Evolutionary conservation across 352 stramenopile species (phyloP).

Genomic region (Peronosclerospora sorghi): DNA sequence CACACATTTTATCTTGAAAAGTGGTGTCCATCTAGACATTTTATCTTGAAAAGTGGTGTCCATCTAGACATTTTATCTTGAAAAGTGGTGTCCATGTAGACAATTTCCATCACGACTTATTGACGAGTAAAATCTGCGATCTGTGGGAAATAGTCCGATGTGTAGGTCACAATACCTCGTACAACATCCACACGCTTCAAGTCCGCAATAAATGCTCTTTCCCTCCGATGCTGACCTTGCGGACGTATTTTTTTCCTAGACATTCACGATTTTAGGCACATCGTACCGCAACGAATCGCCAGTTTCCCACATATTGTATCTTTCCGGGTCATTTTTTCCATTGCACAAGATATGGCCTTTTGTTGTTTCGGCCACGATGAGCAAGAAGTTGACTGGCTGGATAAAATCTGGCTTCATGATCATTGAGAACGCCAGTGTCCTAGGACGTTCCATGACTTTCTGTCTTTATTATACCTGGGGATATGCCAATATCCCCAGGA

Average conservation of each 20-base stretch:
- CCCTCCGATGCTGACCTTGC: conserved; percentile 2
- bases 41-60: conserved; percentile 97
- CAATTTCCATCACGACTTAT: conserved; percentile 93
- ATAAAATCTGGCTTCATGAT: conserved; percentile 18
- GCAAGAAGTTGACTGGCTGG: conserved; percentile 54
- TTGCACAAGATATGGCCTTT: conserved; percentile 47
- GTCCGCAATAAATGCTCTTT: conserved; percentile 87
- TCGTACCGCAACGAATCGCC: conserved; percentile 35
- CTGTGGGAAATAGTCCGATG: conserved; percentile 95
- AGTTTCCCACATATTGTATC: conserved; percentile 58
- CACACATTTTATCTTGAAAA: conserved; percentile 92
- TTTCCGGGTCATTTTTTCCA: conserved; percentile 58
- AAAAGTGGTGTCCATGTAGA: conserved; percentile 99
- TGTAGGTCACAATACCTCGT: conserved; percentile 88
- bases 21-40: conserved; percentile 99
- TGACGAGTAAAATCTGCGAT: conserved; percentile 90
- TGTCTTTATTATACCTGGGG: conserved; percentile 18
- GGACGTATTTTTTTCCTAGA: conserved; percentile 32
- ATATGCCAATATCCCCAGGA: conserved; percentile 13
- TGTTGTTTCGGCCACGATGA: conserved; percentile 27
- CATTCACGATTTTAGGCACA: conserved; percentile 38
- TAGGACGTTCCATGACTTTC: conserved; percentile 4
- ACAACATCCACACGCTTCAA: conserved; percentile 78
- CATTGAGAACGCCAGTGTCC: not conserved
- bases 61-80: conserved; percentile 97